A percentile compares a stretch with the other conserved stretches of the same genome.
Conservation (phyloP, 371 early-diverging fungal genomes). For the Quaeritorhiza haematococci region DNA sequence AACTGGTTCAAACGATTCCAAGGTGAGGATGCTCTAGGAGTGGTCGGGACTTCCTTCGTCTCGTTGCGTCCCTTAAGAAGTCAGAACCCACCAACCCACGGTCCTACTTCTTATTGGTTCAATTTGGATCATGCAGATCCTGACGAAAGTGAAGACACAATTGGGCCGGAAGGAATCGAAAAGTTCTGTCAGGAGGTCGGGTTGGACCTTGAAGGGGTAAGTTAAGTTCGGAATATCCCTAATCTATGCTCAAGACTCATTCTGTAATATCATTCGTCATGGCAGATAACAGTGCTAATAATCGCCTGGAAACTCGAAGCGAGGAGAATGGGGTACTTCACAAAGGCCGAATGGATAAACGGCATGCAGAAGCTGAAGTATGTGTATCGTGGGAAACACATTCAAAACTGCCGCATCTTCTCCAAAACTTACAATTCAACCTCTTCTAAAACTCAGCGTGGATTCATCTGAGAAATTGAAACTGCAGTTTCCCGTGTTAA, state of each 20-base stretch:
- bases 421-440: no score
- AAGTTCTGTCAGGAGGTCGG: conserved; percentile 21
- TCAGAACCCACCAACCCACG: no score
- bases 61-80: no score
- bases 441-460: conserved; percentile 27
- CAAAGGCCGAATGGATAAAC: conserved; percentile 59
- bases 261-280: background rate
- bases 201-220: conserved; percentile 12
- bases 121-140: no score
- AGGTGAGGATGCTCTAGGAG: no score
- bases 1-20: no score
- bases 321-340: conserved; percentile 61
- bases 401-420: background rate
- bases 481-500: conserved; percentile 38
- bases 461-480: conserved; percentile 51
- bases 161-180: conserved; percentile 16
- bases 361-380: conserved; percentile 61
- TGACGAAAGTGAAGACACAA: conserved; percentile 13
- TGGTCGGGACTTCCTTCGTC: no score
- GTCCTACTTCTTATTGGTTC: no score
- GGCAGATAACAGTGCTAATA: conserved; percentile 55
- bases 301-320: conserved; percentile 60
- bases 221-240: background rate
- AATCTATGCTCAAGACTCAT: background rate
- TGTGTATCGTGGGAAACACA: conserved; percentile 1